Evolutionary conservation across 257 asterid genomes (phyloP).

Genomic region (Primulina huaijiensis): DNA sequence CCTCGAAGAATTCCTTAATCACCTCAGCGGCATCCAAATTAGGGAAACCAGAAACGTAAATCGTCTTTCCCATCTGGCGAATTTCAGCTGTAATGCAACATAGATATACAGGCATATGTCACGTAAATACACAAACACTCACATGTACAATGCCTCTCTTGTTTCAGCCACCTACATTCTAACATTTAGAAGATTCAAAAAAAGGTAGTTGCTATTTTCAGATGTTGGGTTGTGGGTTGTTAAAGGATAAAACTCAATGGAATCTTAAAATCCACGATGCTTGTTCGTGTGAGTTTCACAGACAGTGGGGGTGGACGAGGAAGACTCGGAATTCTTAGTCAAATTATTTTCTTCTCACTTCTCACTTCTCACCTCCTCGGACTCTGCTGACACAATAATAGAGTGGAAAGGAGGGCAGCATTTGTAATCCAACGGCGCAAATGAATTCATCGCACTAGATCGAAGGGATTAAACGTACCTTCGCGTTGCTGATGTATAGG

Average conservation of each 20-base stretch:
- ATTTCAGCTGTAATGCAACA: constrained; percentile 22
- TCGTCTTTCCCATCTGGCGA: not conserved
- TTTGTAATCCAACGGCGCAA: not conserved
- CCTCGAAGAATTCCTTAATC: not conserved
- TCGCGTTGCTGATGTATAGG: not conserved
- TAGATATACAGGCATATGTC: not conserved
- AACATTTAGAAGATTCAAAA: too few species aligned
- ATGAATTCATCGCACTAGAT: not conserved
- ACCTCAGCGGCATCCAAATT: not conserved
- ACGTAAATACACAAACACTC: not conserved
- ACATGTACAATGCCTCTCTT: not conserved
- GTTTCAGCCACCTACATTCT: not conserved
- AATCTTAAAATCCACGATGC: not conserved
- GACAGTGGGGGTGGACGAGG: not conserved
- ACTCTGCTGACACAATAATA: not conserved
- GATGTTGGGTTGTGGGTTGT: not conserved
- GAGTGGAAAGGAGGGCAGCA: not conserved
- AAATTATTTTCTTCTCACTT: not conserved
- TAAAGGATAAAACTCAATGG: not conserved
- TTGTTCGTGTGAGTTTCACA: not conserved
- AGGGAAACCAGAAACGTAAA: not conserved
- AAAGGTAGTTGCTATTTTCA: not conserved
- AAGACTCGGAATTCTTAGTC: not conserved
- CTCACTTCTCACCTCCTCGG: not conserved
- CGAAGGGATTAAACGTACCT: not conserved